Conservation (phyloP, 306 rosid genomes). For the Ochetophila trinervis region DNA sequence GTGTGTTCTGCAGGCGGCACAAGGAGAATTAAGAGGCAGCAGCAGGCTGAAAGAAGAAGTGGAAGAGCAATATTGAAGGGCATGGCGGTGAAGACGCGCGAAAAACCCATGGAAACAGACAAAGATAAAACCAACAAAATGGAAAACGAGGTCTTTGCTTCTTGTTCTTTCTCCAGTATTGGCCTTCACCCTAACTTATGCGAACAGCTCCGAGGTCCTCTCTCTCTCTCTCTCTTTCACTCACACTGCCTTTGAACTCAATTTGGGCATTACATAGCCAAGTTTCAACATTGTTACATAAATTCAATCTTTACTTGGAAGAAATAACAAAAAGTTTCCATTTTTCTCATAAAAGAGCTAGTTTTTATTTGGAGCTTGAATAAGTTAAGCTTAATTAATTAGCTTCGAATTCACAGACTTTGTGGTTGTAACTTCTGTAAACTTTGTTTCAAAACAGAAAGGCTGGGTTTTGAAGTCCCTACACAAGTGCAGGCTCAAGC, state of each 20-base stretch:
- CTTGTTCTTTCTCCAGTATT: slow-evolving; percentile 77
- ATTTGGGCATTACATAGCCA: not conserved
- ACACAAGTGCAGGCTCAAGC: slow-evolving; percentile 85
- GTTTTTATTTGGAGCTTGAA: not conserved
- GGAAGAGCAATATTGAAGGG: not conserved
- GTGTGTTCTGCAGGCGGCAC: too few species aligned
- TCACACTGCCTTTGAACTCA: not conserved
- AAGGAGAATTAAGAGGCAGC: not conserved
- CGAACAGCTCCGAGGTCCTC: slow-evolving; percentile 69
- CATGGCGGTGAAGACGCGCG: slow-evolving; percentile 33
- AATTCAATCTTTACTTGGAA: not conserved
- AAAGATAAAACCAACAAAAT: slow-evolving; percentile 20
- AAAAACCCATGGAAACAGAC: slow-evolving; percentile 8
- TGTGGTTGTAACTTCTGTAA: not conserved
- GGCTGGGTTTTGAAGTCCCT: slow-evolving; percentile 78
- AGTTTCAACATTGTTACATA: not conserved
- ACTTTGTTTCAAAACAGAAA: slow-evolving; percentile 36
- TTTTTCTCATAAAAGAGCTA: not conserved
- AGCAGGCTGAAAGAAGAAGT: not conserved
- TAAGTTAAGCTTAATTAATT: not conserved
- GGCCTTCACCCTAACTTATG: slow-evolving; percentile 73
- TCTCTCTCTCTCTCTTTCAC: not conserved
- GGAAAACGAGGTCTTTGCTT: slow-evolving; percentile 49
- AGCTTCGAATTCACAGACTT: not conserved
- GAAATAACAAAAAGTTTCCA: not conserved